Evolutionary conservation across 192 early-diverging fungal genomes (phyloP).

Genomic region (Entomortierella beljakovae): DNA sequence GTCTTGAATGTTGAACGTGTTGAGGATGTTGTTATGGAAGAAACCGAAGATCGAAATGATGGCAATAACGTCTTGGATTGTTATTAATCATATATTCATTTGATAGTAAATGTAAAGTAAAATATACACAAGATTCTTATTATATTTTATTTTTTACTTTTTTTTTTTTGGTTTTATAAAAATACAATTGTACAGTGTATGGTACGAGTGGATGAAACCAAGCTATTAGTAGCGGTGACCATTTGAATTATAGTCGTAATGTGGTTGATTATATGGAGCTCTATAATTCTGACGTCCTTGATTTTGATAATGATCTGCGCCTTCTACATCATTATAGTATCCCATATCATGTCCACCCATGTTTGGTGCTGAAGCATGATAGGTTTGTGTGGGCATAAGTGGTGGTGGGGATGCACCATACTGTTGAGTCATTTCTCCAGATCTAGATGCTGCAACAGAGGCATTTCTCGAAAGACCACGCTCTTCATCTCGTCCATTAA

Average conservation of each 20-base stretch:
- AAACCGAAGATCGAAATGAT: slow-evolving; percentile 55
- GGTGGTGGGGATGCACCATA: background rate
- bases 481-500: slow-evolving; percentile 3
- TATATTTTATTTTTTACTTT: background rate
- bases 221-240: background rate
- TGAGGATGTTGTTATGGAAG: slow-evolving; percentile 50
- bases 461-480: background rate
- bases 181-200: background rate
- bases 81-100: slow-evolving; percentile 28
- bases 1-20: slow-evolving; percentile 60
- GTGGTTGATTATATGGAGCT: background rate
- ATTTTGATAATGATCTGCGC: background rate
- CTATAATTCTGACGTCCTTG: background rate
- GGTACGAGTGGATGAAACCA: no score
- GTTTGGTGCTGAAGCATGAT: background rate
- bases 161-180: background rate
- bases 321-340: background rate
- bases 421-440: background rate
- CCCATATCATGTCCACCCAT: background rate
- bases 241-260: slow-evolving; percentile 4
- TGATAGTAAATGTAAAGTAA: background rate
- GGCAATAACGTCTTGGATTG: slow-evolving; percentile 51
- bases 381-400: background rate
- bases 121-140: slow-evolving; percentile 1
- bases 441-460: background rate